Evolutionary conservation across 192 early-diverging fungal genomes (phyloP), one percentile per base, ranked within the genome.

Genomic region (Rhizophagus clarus): DNA sequence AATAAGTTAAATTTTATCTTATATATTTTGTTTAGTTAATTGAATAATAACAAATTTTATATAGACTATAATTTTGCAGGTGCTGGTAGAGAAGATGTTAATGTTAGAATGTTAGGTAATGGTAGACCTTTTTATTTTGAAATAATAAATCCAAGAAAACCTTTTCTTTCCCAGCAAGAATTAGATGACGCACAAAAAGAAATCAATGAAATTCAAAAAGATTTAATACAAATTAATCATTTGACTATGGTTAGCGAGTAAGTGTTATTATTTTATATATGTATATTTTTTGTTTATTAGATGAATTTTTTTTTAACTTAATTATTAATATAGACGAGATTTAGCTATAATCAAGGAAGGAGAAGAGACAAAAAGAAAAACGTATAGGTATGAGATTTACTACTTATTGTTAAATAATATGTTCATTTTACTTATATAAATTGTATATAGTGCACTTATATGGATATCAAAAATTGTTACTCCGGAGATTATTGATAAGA

Each of bases 121-220:
- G 97, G 97, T 28, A 85, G 97, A 22, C 97, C 97, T 15, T 98
- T 97, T 86, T 97, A 96, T 80, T 81, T 96, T 29, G 96, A 97
- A 76, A 76, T 97, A 61, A 87, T 92, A 7, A 96, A 98, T 80
- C 96, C 97, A 37, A 84, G 92, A 10, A 84, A 79, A 42, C 86
- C 85, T 15, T 61, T 73, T 1, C 34, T 89, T 4, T 77, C 81
- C 5, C 61, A 79, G 5, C 83, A 86, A 61, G 79, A 85, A 22
- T 83, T 90, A 28, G 73, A 77, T 3, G 42, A 84, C n/a, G 82
- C 92, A 5, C 88, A 92, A 84, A 68, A 77, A 7, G 80, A 87
- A 49, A 82, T 84, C 26, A 84, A 85, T 45, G 62, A 77, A 9
- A 84, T 83, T 31, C 84, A 89, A 47, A 83, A 82, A 7, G 80